A percentile compares a stretch with the other conserved stretches of the same genome.
Evolutionary conservation across 805 yeast species (phyloP).

Genomic region (Suhomyces pyralidae): DNA sequence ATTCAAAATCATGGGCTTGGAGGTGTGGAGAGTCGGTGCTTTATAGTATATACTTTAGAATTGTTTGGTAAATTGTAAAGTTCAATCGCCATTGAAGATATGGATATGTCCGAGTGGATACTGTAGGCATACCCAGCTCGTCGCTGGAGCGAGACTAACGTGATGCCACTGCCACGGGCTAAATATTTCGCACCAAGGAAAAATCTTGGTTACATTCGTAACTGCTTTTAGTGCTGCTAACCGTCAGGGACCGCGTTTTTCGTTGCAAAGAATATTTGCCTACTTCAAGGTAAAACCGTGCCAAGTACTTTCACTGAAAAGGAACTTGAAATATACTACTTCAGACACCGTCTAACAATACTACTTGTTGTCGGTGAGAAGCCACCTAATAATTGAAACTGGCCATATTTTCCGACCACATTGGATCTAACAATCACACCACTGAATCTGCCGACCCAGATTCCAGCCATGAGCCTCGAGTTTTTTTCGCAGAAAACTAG

Average conservation of each 20-base stretch:
- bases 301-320: not conserved
- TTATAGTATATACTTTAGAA: slow-evolving; percentile 7
- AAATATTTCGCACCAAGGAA: not conserved
- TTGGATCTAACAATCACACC: not conserved
- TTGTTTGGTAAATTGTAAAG: not conserved
- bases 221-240: not conserved
- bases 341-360: not conserved
- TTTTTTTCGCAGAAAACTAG: not conserved
- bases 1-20: slow-evolving; percentile 74
- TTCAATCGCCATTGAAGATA: not conserved
- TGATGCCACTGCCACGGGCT: not conserved
- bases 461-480: not conserved
- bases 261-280: not conserved
- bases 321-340: not conserved
- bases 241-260: not conserved
- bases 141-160: not conserved
- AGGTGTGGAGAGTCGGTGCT: slow-evolving; percentile 76
- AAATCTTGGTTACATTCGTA: not conserved
- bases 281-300: not conserved
- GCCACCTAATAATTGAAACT: not conserved
- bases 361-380: not conserved
- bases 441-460: not conserved
- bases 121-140: not conserved
- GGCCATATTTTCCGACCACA: not conserved
- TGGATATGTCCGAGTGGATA: not conserved